These are phyloP conservation scores for Tricholoma saponaceum DNA, from an alignment of 768 basidiomycete genomes.

Conservation along the genomic window DNA sequence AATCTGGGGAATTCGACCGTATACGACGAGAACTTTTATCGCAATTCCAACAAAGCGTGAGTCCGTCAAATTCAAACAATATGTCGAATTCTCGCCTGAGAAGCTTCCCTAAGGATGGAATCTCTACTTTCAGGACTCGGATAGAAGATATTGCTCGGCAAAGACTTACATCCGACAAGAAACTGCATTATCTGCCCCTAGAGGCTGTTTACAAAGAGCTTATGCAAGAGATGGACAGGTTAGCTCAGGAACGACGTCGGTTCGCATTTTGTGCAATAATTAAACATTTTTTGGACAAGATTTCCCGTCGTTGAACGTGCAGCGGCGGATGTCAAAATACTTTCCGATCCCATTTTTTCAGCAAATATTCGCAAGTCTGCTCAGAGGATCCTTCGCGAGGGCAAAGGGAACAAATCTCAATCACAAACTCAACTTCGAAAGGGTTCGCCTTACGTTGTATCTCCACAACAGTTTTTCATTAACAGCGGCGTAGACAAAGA, in stretches of 20 bases:
- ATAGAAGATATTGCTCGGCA: conserved; percentile 61
- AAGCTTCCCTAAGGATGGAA: conserved; percentile 38
- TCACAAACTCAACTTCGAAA: conserved; percentile 2
- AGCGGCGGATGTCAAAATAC: conserved; percentile 42
- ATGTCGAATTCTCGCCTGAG: conserved; percentile 3
- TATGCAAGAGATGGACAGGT: conserved; percentile 73
- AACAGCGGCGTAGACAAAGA: conserved; percentile 13
- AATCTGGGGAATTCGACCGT: conserved; percentile 75
- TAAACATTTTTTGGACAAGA: conserved; percentile 28
- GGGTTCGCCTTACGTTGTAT: conserved; percentile 11
- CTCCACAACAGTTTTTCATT: conserved; percentile 6
- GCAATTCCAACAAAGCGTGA: conserved; percentile 59
- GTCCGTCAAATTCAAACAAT: conserved; percentile 17
- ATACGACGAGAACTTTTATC: conserved; percentile 60
- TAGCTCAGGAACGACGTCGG: conserved; percentile 7
- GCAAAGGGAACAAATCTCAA: conserved; percentile 22
- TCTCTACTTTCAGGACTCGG: conserved; percentile 48
- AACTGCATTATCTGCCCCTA: conserved; percentile 46
- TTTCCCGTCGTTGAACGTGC: conserved; percentile 67
- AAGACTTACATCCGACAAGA: conserved; percentile 49
- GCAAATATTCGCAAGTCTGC: conserved; percentile 38
- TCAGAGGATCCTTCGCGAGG: conserved; percentile 42
- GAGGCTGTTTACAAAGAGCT: conserved; percentile 58
- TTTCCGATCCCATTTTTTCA: conserved; percentile 45
- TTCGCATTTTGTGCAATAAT: background rate